A percentile compares a stretch with the other conserved stretches of the same genome.
These are phyloP conservation scores for Neonothopanus nambi DNA, from an alignment of 1,284 basidiomycete genomes.

Conservation along the genomic window DNA sequence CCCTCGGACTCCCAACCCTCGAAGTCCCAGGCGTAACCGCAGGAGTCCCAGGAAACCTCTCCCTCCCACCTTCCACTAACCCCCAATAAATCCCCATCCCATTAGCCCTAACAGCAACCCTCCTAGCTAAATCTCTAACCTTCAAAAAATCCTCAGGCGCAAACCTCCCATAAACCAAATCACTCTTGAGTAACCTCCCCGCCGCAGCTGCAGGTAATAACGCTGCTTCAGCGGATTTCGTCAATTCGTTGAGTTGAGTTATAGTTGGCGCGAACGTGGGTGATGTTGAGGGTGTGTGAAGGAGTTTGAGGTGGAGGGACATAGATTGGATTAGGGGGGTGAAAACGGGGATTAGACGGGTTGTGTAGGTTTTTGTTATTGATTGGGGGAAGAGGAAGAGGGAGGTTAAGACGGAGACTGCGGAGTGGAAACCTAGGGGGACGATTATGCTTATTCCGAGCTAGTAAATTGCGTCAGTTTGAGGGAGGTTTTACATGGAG, in stretches of 20 bases:
- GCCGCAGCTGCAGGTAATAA: conserved; percentile 56
- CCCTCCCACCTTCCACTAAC: conserved; percentile 59
- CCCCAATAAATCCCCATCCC: conserved; percentile 68
- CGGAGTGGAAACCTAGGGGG: conserved; percentile 65
- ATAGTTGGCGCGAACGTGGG: conserved; percentile 42
- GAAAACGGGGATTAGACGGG: conserved; percentile 52
- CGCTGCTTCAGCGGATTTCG: conserved; percentile 53
- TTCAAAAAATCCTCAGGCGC: conserved; percentile 57
- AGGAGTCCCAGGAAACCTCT: conserved; percentile 57
- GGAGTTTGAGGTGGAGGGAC: conserved; percentile 46
- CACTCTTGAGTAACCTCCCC: conserved; percentile 57
- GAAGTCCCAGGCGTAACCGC: conserved; percentile 37
- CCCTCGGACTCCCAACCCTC: conserved; percentile 24
- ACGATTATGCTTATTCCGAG: conserved; percentile 55
- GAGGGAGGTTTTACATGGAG: background rate
- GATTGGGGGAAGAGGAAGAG: conserved; percentile 67
- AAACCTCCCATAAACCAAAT: conserved; percentile 67
- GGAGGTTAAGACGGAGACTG: conserved; percentile 53
- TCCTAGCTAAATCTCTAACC: conserved; percentile 52
- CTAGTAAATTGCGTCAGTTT: conserved; percentile 21
- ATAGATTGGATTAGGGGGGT: conserved; percentile 51
- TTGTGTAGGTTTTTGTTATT: conserved; percentile 63
- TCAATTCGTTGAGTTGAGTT: conserved; percentile 33
- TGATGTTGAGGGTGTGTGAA: conserved; percentile 47
- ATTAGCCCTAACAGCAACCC: conserved; percentile 58